Percentiles rank a stretch among this genome's conserved stretches.
These are phyloP conservation scores for Chaetomium globosum DNA, from an alignment of 2,329 filamentous ascomycete genomes.

Conservation along the genomic window DNA sequence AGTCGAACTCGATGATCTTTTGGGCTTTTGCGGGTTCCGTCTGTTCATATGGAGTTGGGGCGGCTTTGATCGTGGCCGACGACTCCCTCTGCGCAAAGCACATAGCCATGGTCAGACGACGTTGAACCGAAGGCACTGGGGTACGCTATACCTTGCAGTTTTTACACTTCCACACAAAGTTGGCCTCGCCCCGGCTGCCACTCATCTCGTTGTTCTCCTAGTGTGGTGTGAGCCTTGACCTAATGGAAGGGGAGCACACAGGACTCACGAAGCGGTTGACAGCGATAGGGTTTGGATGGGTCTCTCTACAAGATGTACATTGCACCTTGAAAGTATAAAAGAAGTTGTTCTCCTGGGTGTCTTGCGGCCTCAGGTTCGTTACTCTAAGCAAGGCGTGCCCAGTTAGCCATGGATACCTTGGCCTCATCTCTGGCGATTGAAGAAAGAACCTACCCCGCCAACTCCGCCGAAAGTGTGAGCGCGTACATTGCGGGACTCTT, in stretches of 20 bases:
- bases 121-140: neutral
- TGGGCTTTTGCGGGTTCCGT: conserved; percentile 71
- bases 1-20: conserved; percentile 89
- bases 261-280: conserved; percentile 81
- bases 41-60: conserved; percentile 71
- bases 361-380: conserved; percentile 82
- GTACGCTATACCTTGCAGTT: conserved; percentile 71
- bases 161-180: conserved; percentile 99
- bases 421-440: neutral
- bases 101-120: neutral
- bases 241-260: neutral
- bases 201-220: conserved; percentile 90
- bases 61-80: conserved; percentile 78
- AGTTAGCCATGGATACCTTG: conserved; percentile 6
- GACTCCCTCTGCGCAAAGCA: conserved; percentile 67
- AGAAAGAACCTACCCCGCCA: conserved; percentile 60
- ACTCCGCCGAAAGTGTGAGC: conserved; percentile 67
- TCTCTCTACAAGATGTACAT: conserved; percentile 95
- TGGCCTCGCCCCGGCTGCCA: conserved; percentile 91
- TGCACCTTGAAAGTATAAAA: conserved; percentile 98
- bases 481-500: conserved; percentile 58
- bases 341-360: conserved; percentile 80
- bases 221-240: neutral
- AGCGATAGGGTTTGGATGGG: conserved; percentile 81
- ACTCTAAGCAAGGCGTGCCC: conserved; percentile 60